These are phyloP conservation scores for Pseudogymnoascus sp. DNA, from an alignment of 2,329 filamentous ascomycete species.

Conservation along the genomic window DNA sequence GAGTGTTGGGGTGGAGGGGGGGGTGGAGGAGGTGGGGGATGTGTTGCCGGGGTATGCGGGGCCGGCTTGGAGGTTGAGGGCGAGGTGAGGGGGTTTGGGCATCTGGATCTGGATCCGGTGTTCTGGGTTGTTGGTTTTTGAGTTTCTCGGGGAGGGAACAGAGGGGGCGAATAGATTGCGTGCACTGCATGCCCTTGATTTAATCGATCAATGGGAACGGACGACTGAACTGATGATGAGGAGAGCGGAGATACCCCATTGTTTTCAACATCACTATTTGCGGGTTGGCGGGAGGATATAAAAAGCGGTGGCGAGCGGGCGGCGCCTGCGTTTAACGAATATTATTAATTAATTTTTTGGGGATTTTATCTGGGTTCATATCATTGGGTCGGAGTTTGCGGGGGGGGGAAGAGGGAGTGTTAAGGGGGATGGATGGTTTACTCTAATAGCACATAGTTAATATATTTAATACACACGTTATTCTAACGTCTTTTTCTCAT, in stretches of 20 bases:
- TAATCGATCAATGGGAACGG: not conserved
- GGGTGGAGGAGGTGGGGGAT: not conserved
- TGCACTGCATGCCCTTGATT: not conserved
- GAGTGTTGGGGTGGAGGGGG: not conserved
- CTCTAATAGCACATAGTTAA: no score
- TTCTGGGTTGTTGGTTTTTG: not conserved
- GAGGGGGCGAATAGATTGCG: not conserved
- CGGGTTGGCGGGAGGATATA: no score
- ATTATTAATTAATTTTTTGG: no score
- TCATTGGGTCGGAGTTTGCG: no score
- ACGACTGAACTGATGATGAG: not conserved
- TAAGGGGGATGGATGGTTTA: no score
- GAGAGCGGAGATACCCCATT: not conserved
- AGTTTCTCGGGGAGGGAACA: not conserved
- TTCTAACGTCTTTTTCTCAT: no score
- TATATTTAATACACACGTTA: no score
- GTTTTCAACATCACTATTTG: not conserved
- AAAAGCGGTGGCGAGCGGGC: no score
- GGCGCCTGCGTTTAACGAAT: no score
- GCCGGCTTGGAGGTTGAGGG: not conserved
- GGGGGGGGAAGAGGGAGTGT: no score
- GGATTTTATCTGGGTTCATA: no score
- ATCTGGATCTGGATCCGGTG: not conserved
- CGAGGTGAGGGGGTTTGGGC: not conserved
- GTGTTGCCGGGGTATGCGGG: not conserved